Conservation (phyloP, 352 stramenopile species). For the Elongisporangium prolatum region DNA sequence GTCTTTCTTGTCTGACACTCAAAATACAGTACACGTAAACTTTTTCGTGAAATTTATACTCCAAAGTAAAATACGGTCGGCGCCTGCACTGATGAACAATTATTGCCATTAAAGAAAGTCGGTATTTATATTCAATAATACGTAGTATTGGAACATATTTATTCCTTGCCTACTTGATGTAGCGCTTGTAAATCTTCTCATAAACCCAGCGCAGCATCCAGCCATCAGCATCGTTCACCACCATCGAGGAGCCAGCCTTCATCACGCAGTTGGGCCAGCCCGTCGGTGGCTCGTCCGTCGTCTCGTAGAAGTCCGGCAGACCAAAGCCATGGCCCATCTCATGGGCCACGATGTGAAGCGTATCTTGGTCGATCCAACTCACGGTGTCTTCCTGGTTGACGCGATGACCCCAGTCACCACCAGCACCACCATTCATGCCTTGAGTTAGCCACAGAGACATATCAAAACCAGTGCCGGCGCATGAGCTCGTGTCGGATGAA, state of each 20-base stretch:
- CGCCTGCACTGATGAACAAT: no score
- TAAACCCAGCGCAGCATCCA: conserved; percentile 23
- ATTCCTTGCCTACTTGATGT: no score
- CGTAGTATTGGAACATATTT: no score
- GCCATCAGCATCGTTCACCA: conserved; percentile 16
- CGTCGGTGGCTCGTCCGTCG: conserved; percentile 4
- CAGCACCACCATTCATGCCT: conserved; percentile 22
- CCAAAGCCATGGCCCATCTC: conserved; percentile 29
- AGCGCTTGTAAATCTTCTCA: conserved; percentile 6
- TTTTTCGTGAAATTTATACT: no score
- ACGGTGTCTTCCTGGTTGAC: conserved; percentile 31
- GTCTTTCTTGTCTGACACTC: no score
- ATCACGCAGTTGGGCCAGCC: conserved; percentile 14
- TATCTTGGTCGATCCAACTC: conserved; percentile 17
- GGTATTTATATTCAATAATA: no score
- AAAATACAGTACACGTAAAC: no score
- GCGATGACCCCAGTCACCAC: conserved; percentile 22
- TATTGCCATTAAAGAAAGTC: no score
- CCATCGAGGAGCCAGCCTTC: conserved; percentile 19
- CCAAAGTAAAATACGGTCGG: no score
- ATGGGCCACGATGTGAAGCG: conserved; percentile 31
- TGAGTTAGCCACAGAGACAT: conserved; percentile 40
- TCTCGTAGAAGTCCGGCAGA: conserved; percentile 8
- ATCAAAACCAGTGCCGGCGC: conserved; percentile 33
- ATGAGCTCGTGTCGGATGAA: conserved; percentile 24